Evolutionary conservation across 1,139 yeast genomes (phyloP), one percentile per base, ranked within the genome.

Genomic region (Diutina scorzettiae): DNA sequence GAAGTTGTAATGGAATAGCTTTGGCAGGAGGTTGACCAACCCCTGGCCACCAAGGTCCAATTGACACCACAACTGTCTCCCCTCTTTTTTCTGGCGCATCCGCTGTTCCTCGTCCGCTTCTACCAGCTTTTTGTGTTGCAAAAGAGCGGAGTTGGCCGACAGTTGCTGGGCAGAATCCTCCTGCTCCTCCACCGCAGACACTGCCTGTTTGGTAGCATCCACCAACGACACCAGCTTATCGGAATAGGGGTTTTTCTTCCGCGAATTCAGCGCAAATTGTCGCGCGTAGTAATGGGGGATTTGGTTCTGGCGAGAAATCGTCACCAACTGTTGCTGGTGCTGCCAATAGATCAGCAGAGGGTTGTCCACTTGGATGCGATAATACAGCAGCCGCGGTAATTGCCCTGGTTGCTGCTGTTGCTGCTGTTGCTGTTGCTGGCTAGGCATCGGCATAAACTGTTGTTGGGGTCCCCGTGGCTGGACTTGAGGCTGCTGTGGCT

Each of bases 21-120:
- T 81, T 21, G 82, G 77, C 14, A 87, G 76, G 37, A 89, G 54
- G 47, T 76, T 73, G 48, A 77, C 69, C 43, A 91, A 66, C 20
- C 94, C 87, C 60, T 91, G 95, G 44, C 96, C 96, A 51, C 94
- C 78, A 49, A 91, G 68, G 63, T 93, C 99, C 50, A 93, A 68
- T 21, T 91, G 93, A 44, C 95, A 83, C 99, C 99, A 93, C 53
- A 83, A 72, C 62, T 89, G 96, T 52, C 73, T 74, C 24, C 81
- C 78, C 43, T 80, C 76, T 40, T 83, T 75, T 51, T 76, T 81
- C 47, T 76, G 74, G 57, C 83, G 76, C 64, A 77, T 77, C 57
- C 80, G 70, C 55, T 86, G 78, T 54, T 81, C 91, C 49, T 81
- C 84, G 51, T 85, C 86, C 55, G 80, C 89, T 48, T 83, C 86